Evolutionary conservation across 2,329 filamentous ascomycete species (phyloP).

Genomic region (Podosphaera leucotricha): DNA sequence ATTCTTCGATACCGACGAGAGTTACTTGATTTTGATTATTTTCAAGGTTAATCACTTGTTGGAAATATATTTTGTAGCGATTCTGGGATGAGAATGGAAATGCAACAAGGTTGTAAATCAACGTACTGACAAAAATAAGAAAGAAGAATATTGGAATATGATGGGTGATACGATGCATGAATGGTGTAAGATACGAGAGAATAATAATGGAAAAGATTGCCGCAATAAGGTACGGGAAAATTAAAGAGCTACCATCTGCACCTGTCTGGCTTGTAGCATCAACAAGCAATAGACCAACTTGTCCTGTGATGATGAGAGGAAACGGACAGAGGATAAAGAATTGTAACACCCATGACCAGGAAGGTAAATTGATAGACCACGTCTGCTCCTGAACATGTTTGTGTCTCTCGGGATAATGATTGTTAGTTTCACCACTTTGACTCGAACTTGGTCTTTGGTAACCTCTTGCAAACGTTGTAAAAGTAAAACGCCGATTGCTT

Average conservation of each 20-base stretch:
- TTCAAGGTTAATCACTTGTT: constrained; percentile 59
- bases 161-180: constrained; percentile 65
- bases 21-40: constrained; percentile 45
- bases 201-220: constrained; percentile 46
- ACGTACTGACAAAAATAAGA: constrained; percentile 45
- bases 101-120: constrained; percentile 65
- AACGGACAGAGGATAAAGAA: constrained; percentile 61
- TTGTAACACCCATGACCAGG: constrained; percentile 74
- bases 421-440: constrained; percentile 10
- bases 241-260: constrained; percentile 51
- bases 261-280: constrained; percentile 58
- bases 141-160: constrained; percentile 62
- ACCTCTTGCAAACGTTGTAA: constrained; percentile 32
- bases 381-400: constrained; percentile 52
- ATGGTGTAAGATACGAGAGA: constrained; percentile 55
- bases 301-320: constrained; percentile 51
- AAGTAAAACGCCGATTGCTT: constrained; percentile 26
- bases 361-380: constrained; percentile 61
- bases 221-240: constrained; percentile 49
- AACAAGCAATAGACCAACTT: constrained; percentile 50
- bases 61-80: constrained; percentile 69
- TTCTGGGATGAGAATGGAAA: constrained; percentile 70
- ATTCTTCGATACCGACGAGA: constrained; percentile 43
- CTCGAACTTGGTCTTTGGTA: constrained; percentile 15
- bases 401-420: constrained; percentile 15